Base-by-base conservation (phyloP, 2,329 filamentous ascomycete genomes). In the Penicillium frequentans region DNA sequence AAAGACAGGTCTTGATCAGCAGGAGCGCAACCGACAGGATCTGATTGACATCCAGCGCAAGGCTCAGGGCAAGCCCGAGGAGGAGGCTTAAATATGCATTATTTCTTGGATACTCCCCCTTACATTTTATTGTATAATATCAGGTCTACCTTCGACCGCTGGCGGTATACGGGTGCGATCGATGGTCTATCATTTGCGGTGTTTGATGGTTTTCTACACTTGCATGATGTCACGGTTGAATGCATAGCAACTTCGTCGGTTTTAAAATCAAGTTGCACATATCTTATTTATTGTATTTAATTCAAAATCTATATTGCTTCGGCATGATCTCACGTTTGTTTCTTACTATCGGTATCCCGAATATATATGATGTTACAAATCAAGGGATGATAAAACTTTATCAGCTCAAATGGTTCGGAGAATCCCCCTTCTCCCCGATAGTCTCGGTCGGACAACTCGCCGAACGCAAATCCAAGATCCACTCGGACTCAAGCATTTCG, bases 51-150 rank as follows among this genome's bases (percentile, higher is more conserved):
- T 46, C n/a, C 47, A 61, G 48, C 59, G 56, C 42, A 61, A 93
- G 82, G 71, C 88, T 84, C 60, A 87, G 88, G 66, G 88, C 85
- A 67, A 90, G 87, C 73, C 89, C 90, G 79, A 61, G 43, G 26
- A 37, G 10, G 63, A 67, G 27, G 63, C 46, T 10, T 66, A 60
- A 23, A 2, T 23, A 23, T 42, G 11, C 19, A 13, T 42, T 23
- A 11, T 37, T 37, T 5, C 35, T n/a, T 9, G 7, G 16, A 42
- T 6, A 21, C 11, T 14, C 5, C 39, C 11, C 19, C 4, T 10
- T 23, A 42, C 39, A 42, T n/a, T 21, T 11, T 23, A 42, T 42
- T 42, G 19, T 23, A 5, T 42, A 42, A 42, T 42, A 23, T 42
- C 11, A 19, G 19, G 39, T 42, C 10, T 21, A 21, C 19, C 19